These are phyloP conservation scores for Acanthochlamys bracteata DNA, from an alignment of 106 monocot genomes.

Conservation along the genomic window DNA sequence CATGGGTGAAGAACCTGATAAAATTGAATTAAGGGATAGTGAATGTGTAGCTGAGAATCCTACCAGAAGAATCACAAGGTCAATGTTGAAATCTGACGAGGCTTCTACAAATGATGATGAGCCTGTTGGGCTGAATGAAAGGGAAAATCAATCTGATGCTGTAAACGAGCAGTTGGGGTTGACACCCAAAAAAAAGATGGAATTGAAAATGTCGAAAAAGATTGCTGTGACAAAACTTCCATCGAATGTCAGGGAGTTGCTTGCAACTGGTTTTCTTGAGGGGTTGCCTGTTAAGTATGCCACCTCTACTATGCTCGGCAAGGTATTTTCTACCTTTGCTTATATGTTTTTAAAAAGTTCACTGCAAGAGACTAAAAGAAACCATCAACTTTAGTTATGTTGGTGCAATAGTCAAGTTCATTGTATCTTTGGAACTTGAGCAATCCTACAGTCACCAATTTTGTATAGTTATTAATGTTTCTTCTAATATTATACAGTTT, in stretches of 20 bases:
- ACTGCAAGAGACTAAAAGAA: no score
- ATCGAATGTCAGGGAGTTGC: conserved; percentile 53
- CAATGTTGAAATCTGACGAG: conserved; percentile 19
- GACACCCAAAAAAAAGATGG: conserved; percentile 51
- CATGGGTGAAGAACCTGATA: not conserved
- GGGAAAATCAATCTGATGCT: conserved; percentile 5
- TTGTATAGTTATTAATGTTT: no score
- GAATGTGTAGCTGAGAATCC: not conserved
- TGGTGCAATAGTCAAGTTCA: no score
- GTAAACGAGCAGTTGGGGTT: conserved; percentile 8
- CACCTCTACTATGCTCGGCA: conserved; percentile 15
- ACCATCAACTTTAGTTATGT: no score
- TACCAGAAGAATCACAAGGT: conserved; percentile 17
- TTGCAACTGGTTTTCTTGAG: conserved; percentile 81
- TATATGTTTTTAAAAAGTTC: no score
- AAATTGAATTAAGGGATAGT: not conserved
- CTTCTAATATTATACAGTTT: no score
- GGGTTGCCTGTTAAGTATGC: conserved; percentile 66
- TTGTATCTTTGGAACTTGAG: no score
- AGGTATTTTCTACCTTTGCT: not conserved
- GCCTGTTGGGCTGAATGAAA: conserved; percentile 16
- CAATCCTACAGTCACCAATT: no score
- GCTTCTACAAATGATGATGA: conserved; percentile 9
- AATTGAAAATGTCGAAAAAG: conserved; percentile 82
- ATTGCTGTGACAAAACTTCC: conserved; percentile 60